Percentiles rank a stretch among this genome's conserved stretches.
These are phyloP conservation scores for Myxozyma udenii DNA, from an alignment of 805 yeast species.

Conservation along the genomic window DNA sequence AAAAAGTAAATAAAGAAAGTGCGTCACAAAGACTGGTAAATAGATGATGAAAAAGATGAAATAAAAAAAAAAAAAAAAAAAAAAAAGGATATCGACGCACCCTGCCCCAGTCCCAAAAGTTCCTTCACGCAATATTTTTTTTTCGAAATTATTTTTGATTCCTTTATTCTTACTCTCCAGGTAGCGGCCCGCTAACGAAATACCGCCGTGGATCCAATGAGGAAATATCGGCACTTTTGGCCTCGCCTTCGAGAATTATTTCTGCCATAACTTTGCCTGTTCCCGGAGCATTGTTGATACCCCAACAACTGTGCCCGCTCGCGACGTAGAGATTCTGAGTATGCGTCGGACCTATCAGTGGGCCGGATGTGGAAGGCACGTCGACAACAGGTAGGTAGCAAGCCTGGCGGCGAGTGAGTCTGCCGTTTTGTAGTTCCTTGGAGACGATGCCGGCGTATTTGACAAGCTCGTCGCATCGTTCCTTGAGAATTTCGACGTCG, in stretches of 20 bases:
- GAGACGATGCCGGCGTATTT: constrained; percentile 75
- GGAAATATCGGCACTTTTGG: constrained; percentile 69
- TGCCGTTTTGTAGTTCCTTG: constrained; percentile 66
- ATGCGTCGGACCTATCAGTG: constrained; percentile 89
- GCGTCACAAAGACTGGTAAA: neutral
- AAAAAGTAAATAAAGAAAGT: neutral
- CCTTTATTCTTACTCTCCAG: constrained; percentile 10
- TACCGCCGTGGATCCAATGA: constrained; percentile 83
- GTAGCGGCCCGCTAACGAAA: constrained; percentile 48
- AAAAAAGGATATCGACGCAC: neutral
- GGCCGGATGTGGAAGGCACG: constrained; percentile 89
- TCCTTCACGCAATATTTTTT: neutral
- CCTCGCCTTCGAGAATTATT: constrained; percentile 76
- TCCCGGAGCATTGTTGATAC: constrained; percentile 95
- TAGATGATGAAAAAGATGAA: constrained; percentile 1
- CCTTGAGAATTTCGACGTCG: constrained; percentile 82
- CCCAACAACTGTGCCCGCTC: constrained; percentile 98
- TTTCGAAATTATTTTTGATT: neutral
- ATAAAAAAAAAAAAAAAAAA: neutral
- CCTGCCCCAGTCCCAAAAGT: neutral
- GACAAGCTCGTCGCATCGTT: constrained; percentile 84
- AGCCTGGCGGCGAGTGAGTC: constrained; percentile 80
- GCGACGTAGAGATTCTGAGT: constrained; percentile 75
- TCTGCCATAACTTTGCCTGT: constrained; percentile 94
- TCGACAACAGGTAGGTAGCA: constrained; percentile 93